Evolutionary conservation across 2,329 filamentous ascomycete species (phyloP), one percentile per base, ranked within the genome.

Genomic region (Colletotrichum gloeosporioides): DNA sequence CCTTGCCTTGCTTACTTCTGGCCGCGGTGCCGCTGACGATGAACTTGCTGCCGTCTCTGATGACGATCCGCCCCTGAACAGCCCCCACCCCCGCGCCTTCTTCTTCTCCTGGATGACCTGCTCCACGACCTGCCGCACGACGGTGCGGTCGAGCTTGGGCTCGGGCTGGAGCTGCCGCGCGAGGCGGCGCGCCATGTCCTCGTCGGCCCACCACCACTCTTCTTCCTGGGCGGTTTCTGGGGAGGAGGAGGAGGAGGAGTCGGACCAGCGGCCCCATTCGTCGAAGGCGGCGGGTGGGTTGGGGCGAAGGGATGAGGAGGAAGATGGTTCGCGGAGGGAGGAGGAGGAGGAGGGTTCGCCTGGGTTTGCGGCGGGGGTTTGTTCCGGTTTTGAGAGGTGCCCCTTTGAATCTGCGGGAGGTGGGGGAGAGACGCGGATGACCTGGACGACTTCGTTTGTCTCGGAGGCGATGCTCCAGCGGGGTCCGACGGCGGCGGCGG

Each of bases 201-300:
- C 88, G 63, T 90, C 87, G 2, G 77, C 78, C 86, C 88, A 91
- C 88, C 89, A 91, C 73, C 86, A 83, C 59, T 49, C 16, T 36
- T 4, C 77, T 59, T 9, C 22, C 5, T 13, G 10, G 22, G 4
- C 8, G 8, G 25, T 4, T 25, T 69, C 59, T 2, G 44, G 44
- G 10, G 44, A 49, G 9, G 39, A 12, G 44, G 44, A 12, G 44
- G 44, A 53, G 18, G 44, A 49, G 44, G 44, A 53, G 44, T 74
- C 34, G 65, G 12, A 75, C 75, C 4, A 89, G 25, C 87, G 82
- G 1, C 88, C 87, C 88, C 88, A 89, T 27, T 88, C 88, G 62
- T 85, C 86, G 62, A 89, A 89, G 4, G 84, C 84, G 32, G 69
- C 62, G 0, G 71, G 25, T 9, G 76, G 16, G n/a, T 63, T 32